Conservation (phyloP, 2,329 filamentous ascomycete species). For the Pyricularia sp. region DNA sequence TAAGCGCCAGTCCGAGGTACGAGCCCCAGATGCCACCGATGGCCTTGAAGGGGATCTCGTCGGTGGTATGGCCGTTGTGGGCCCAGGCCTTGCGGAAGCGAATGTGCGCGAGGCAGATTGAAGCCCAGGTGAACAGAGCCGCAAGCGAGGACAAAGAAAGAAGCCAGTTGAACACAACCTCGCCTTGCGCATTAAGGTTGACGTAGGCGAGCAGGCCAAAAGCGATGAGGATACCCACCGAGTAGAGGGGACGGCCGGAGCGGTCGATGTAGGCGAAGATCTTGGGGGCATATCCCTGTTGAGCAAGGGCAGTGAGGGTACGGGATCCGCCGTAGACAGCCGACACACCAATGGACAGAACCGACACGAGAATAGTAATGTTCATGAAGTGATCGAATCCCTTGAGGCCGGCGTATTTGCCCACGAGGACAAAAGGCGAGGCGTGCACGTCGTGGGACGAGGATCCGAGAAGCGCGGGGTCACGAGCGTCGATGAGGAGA, state of each 20-base stretch:
- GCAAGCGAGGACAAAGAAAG: constrained; percentile 53
- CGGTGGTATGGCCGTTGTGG: constrained; percentile 45
- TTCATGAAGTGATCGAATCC: constrained; percentile 45
- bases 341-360: constrained; percentile 46
- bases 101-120: constrained; percentile 57
- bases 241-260: constrained; percentile 38
- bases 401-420: constrained; percentile 33
- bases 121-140: constrained; percentile 56
- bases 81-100: constrained; percentile 57
- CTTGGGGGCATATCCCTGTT: constrained; percentile 46
- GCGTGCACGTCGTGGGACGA: constrained; percentile 33
- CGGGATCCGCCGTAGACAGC: constrained; percentile 45
- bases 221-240: constrained; percentile 33
- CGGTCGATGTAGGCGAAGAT: constrained; percentile 44
- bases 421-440: constrained; percentile 42
- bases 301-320: constrained; percentile 44
- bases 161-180: constrained; percentile 53
- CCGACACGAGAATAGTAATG: constrained; percentile 41
- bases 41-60: constrained; percentile 57
- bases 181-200: constrained; percentile 33
- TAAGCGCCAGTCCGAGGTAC: constrained; percentile 49
- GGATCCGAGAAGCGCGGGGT: constrained; percentile 31
- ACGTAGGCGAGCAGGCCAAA: constrained; percentile 40
- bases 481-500: constrained; percentile 32
- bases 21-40: constrained; percentile 52